Conservation (phyloP, 257 asterid species). For the Jacaranda copaia region DNA sequence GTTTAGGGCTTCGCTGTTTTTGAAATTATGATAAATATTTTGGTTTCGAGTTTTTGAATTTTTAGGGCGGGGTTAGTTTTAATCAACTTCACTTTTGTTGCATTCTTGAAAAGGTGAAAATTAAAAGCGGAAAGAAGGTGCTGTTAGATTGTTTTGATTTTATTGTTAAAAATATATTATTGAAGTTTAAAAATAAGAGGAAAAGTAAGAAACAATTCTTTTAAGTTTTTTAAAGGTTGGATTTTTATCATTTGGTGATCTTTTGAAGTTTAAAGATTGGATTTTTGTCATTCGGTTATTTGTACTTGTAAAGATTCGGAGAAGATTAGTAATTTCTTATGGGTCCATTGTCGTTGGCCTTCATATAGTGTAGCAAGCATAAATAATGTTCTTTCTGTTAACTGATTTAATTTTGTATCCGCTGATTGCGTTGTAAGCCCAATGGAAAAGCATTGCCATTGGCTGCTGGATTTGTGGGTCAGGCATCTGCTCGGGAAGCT, state of each 20-base stretch:
- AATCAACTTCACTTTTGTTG: background rate
- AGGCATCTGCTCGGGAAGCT: conserved; percentile 93
- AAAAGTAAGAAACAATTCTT: background rate
- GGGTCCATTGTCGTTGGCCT: background rate
- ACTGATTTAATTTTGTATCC: conserved; percentile 15
- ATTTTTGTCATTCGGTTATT: background rate
- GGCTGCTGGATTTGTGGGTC: conserved; percentile 99
- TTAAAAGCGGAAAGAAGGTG: background rate
- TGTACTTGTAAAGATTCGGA: background rate
- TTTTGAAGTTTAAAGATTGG: background rate
- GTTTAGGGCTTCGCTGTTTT: conserved; percentile 36
- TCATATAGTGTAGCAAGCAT: background rate
- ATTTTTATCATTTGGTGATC: background rate
- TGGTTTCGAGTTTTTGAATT: background rate
- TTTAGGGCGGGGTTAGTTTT: background rate
- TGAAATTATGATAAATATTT: background rate
- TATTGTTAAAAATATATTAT: background rate
- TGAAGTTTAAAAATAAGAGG: background rate
- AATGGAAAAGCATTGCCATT: conserved; percentile 80
- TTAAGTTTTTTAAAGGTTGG: background rate
- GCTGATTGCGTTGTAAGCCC: conserved; percentile 52
- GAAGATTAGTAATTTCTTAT: background rate
- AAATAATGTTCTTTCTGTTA: background rate
- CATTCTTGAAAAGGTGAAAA: background rate
- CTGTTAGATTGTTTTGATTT: background rate